Evolutionary conservation across 306 rosid genomes (phyloP), one percentile per base, ranked within the genome.

Genomic region (Elaeagnus macrophylla): DNA sequence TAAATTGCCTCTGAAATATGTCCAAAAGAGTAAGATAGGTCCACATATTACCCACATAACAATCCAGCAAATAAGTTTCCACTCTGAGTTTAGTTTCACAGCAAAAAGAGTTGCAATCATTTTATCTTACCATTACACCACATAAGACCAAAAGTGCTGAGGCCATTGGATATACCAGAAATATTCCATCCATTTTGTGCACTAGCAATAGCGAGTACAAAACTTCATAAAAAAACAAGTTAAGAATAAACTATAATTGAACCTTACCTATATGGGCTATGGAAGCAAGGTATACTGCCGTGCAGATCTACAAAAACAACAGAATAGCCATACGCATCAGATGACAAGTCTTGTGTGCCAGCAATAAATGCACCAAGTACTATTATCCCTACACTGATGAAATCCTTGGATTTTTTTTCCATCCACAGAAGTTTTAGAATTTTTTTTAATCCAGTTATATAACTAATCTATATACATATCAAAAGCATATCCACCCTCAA

Each of bases 111-210:
- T n/a, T n/a, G n/a, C n/a, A n/a, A 36, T 65, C 25, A 37, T 39
- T 51, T 57, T 41, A 60, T 70, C 83, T 74, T 70, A 89, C 97
- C 95, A 57, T 85, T 89, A 59, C 93, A 80, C 97, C 93, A 89
- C 77, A 89, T 71, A 51, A 89, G 75, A 50, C 95, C 97, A 68
- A 82, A 89, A 62, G 81, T 56, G 60, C 70, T 80, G 17, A 89
- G 83, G 53, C 89, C 97, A 41, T 80, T 82, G 12, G 78, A 75
- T 65, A 78, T 82, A 35, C 95, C 93, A 85, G 70, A 63, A 62
- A 64, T 14, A 54, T 77, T 47, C 41, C 2, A 25, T 25, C 12
- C 25, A 9, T 14, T 61, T 41, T 7, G 41, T 10, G 51, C 37
- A 37, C 49, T 59, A 20, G 37, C n/a, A n/a, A 48, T 7, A 56